Conservation (phyloP, 2,329 filamentous ascomycete genomes). For the Exophiala dermatitidis region DNA sequence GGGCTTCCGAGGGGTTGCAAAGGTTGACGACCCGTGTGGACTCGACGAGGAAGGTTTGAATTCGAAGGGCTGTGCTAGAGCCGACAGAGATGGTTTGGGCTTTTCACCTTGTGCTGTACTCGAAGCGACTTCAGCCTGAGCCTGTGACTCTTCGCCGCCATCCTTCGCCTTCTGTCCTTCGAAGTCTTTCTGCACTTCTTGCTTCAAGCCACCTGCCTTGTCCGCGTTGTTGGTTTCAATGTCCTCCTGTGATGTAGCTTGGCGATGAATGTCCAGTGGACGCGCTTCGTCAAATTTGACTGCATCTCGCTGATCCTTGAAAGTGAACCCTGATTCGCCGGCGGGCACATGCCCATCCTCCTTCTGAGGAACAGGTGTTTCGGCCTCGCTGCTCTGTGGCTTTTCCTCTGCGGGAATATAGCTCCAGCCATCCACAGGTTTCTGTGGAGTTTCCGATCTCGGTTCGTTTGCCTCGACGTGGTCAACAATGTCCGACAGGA, state of each 20-base stretch:
- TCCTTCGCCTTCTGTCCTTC: conserved; percentile 2
- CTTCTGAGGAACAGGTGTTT: conserved; percentile 34
- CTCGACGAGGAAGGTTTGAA: conserved; percentile 35
- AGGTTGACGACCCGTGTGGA: conserved; percentile 27
- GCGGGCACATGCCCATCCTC: conserved; percentile 38
- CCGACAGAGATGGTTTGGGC: conserved; percentile 58
- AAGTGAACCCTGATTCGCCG: conserved; percentile 49
- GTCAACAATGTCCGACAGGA: conserved; percentile 18
- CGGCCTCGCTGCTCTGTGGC: conserved; percentile 35
- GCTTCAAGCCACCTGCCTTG: background rate
- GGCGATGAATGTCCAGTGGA: conserved; percentile 28
- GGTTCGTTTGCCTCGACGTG: conserved; percentile 11
- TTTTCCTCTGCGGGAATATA: conserved; percentile 26
- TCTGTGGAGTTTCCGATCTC: conserved; percentile 8
- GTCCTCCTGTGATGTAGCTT: conserved; percentile 1
- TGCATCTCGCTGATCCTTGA: conserved; percentile 42
- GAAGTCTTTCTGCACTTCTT: background rate
- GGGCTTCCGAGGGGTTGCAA: conserved; percentile 4
- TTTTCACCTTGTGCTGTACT: conserved; percentile 28
- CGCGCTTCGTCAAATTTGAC: conserved; percentile 48
- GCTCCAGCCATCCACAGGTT: conserved; percentile 24
- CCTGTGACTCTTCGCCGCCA: background rate
- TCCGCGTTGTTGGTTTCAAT: conserved; percentile 1
- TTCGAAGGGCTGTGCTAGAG: conserved; percentile 63
- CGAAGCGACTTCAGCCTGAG: background rate